Conservation (phyloP, 441 rosid genomes). For the Aquilaria agallochum region DNA sequence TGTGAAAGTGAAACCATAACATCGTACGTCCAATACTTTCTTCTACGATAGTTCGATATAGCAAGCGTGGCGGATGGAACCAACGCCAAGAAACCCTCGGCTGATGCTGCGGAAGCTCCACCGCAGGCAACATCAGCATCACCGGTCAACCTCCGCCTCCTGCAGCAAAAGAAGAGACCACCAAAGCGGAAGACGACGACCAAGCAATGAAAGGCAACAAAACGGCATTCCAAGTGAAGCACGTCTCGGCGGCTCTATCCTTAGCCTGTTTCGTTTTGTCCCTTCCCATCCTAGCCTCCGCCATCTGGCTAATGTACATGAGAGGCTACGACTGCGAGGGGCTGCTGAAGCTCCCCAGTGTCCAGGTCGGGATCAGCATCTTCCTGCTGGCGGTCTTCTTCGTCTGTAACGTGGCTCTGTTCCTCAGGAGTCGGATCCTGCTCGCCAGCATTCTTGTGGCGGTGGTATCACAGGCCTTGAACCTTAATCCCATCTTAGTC, state of each 20-base stretch:
- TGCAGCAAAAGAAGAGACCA: neutral
- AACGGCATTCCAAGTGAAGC: neutral
- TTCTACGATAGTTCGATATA: too few relatives aligned
- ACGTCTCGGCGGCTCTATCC: constrained; percentile 28
- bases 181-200: neutral
- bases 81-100: too few relatives aligned
- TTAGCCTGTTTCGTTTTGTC: constrained; percentile 44
- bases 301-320: constrained; percentile 65
- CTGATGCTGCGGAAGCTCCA: too few relatives aligned
- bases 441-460: constrained; percentile 45
- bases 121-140: constrained; percentile 22
- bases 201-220: neutral
- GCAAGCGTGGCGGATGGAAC: too few relatives aligned
- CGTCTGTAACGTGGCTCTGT: constrained; percentile 36
- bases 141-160: constrained; percentile 9
- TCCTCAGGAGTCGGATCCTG: constrained; percentile 35
- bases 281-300: constrained; percentile 53
- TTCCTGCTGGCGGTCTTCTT: constrained; percentile 46
- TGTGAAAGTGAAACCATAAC: too few relatives aligned
- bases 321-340: constrained; percentile 68
- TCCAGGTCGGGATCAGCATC: constrained; percentile 42
- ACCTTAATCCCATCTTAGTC: too few relatives aligned
- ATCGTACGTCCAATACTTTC: too few relatives aligned
- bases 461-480: constrained; percentile 20
- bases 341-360: constrained; percentile 45